These are phyloP conservation scores for Aquilaria yunnanensis DNA, from an alignment of 345 rosid genomes.

Conservation along the genomic window DNA sequence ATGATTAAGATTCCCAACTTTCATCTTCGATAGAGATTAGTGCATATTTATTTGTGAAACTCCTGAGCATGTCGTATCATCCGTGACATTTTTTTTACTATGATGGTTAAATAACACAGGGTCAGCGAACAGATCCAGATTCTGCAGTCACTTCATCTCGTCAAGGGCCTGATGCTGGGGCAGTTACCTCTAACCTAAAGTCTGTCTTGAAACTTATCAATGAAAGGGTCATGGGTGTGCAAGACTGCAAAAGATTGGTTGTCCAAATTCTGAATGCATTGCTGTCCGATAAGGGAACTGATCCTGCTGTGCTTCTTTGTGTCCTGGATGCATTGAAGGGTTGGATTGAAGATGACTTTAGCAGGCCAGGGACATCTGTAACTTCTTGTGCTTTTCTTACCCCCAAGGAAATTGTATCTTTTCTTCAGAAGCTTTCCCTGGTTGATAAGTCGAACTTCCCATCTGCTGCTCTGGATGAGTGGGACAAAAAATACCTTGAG, in stretches of 20 bases:
- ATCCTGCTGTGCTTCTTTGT: conserved; percentile 87
- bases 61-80: too few relatives aligned
- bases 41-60: conserved; percentile 1
- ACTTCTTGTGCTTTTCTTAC: conserved; percentile 52
- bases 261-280: conserved; percentile 71
- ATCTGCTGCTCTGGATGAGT: conserved; percentile 65
- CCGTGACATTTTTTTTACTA: too few relatives aligned
- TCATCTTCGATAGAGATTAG: too few relatives aligned
- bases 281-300: conserved; percentile 91
- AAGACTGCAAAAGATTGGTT: conserved; percentile 79
- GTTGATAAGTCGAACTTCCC: conserved; percentile 81
- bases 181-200: conserved; percentile 69
- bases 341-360: conserved; percentile 83
- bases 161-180: conserved; percentile 83
- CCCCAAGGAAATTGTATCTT: conserved; percentile 71
- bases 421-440: conserved; percentile 84
- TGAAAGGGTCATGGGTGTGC: conserved; percentile 81
- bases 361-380: conserved; percentile 53
- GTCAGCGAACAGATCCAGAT: conserved; percentile 85
- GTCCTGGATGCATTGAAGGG: conserved; percentile 80
- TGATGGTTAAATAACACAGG: conserved; percentile 26
- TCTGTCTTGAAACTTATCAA: conserved; percentile 76
- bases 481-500: conserved; percentile 93
- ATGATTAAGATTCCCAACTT: conserved; percentile 4
- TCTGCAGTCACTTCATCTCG: conserved; percentile 83